Evolutionary conservation across 2,329 filamentous ascomycete species (phyloP).

Genomic region (Sporothrix curviconia): DNA sequence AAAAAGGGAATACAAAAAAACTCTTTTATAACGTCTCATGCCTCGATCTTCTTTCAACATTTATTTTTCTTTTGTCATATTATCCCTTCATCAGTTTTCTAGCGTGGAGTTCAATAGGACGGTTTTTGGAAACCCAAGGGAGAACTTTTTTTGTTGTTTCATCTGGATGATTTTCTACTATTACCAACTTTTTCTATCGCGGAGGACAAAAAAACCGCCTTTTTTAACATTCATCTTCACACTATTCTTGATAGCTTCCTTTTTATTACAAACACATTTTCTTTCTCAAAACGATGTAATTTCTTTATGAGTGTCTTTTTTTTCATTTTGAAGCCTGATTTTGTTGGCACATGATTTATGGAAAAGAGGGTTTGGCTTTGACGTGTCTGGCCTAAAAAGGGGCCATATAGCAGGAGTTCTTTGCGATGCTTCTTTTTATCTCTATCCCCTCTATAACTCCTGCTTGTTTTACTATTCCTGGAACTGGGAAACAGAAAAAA

Average conservation of each 20-base stretch:
- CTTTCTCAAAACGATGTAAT: no score
- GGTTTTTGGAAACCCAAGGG: not conserved
- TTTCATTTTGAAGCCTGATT: not conserved
- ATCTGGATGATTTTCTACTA: not conserved
- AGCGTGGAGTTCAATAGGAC: constrained; percentile 1
- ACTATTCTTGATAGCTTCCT: not conserved
- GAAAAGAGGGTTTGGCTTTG: not conserved
- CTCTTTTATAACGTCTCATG: constrained; percentile 1
- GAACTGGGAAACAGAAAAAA: not conserved
- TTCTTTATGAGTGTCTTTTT: not conserved
- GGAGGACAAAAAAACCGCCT: not conserved
- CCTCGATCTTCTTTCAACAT: not conserved
- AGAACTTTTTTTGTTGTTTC: not conserved
- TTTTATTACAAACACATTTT: constrained; percentile 1
- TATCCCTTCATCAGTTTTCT: not conserved
- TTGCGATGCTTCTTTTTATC: not conserved
- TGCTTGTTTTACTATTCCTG: not conserved
- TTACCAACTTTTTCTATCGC: not conserved
- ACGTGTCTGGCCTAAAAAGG: not conserved
- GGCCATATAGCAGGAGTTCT: not conserved
- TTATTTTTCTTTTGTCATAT: not conserved
- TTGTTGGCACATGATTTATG: not conserved
- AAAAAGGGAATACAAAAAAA: constrained; percentile 6
- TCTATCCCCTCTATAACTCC: not conserved
- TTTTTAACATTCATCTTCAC: not conserved